A percentile compares a stretch with the other conserved stretches of the same genome.
These are phyloP conservation scores for Phytopythium boreale DNA, from an alignment of 352 stramenopile genomes.

Conservation along the genomic window DNA sequence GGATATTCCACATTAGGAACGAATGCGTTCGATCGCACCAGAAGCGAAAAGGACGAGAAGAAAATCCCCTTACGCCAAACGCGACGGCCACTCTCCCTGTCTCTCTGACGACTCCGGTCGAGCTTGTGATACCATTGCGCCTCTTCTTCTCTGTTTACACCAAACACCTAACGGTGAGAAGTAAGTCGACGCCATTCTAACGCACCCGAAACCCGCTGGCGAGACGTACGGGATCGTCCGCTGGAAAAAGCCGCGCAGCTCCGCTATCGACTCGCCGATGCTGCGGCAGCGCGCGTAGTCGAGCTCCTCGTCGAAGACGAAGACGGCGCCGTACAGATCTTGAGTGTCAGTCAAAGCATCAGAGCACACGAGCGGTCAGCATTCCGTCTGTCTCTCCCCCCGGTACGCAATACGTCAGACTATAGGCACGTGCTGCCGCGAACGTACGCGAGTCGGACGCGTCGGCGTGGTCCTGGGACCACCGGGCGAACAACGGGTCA, in stretches of 20 bases:
- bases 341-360: background rate
- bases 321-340: conserved; percentile 61
- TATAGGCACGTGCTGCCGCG: background rate
- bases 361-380: background rate
- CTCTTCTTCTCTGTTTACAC: conserved; percentile 22
- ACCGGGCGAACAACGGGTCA: conserved; percentile 49
- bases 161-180: conserved; percentile 3
- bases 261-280: conserved; percentile 39
- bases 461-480: conserved; percentile 22
- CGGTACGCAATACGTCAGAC: too few species aligned
- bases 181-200: background rate
- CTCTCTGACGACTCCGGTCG: conserved; percentile 3
- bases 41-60: background rate
- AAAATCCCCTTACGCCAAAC: background rate
- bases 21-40: background rate
- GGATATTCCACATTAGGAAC: background rate
- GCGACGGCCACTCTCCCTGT: background rate
- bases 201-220: background rate
- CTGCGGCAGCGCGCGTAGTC: conserved; percentile 64
- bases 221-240: conserved; percentile 31
- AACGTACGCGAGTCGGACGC: conserved; percentile 31
- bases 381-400: too few species aligned
- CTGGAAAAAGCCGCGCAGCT: conserved; percentile 27
- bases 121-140: conserved; percentile 11
- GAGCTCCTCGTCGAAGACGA: conserved; percentile 65